phyloP scores from a whole-genome alignment of 257 asterid genomes.

The Solanum tarapatanum region DNA sequence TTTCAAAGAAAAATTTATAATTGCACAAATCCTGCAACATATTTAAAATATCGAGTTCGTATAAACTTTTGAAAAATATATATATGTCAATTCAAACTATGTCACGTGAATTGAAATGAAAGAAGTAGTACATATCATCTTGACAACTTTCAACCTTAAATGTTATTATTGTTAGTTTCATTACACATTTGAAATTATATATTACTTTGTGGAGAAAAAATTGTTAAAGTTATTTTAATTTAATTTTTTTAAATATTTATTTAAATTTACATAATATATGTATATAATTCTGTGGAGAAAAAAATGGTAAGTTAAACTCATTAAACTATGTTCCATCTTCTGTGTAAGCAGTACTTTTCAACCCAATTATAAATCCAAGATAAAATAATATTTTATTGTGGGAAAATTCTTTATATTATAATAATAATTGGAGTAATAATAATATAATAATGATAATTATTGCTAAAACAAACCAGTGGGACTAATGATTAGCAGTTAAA shows the following conservation, averaged over 20 bases:
- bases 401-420: not conserved
- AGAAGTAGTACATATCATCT: not conserved
- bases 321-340: not conserved
- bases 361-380: not conserved
- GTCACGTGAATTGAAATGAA: not conserved
- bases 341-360: not conserved
- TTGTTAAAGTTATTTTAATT: no score
- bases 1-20: not conserved
- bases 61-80: no score
- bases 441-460: not conserved
- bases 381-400: not conserved
- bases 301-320: not conserved
- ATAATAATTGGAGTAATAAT: not conserved
- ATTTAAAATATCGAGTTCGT: not conserved
- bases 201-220: no score
- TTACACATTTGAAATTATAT: not conserved
- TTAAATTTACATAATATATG: no score
- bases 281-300: not conserved
- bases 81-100: not conserved
- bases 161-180: not conserved
- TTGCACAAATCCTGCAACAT: not conserved
- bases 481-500: not conserved
- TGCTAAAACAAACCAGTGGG: not conserved
- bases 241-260: no score
- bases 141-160: not conserved